Base-by-base conservation (phyloP, 257 asterid species). In the Mitragyna speciosa region DNA sequence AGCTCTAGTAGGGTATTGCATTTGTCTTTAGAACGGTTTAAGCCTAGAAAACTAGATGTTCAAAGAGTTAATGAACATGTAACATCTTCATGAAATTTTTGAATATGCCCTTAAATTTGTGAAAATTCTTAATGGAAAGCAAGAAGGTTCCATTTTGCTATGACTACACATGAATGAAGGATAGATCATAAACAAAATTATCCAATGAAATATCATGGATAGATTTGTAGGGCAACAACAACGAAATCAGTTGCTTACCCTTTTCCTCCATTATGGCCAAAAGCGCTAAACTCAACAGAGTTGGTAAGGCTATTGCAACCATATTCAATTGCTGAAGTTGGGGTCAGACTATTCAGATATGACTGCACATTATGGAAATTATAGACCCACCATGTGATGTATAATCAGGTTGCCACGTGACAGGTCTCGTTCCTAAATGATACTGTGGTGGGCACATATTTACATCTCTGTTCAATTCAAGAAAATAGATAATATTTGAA, bases 341-440 rank as follows among this genome's bases (percentile, higher is more conserved):
- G 43, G 54, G 48, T 36, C 68, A 78, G 83, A 73, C 59, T 68
- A 68, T 79, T 69, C 12, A 58, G 88, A 86, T 82, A 84, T 81
- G 91, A 87, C 92, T 61, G 56, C 87, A 90, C 85, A 70, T 64
- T 58, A 79, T 69, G 61, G 78, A 78, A 74, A 52, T 74, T 41
- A 65, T 19, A 48, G 83, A 73, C 86, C 85, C 87, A 79, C 80
- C 94, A 90, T 84, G 89, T 88, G 90, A 75, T 39, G 45, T 54
- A 70, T 78, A 72, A 74, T 75, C 83, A 78, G 58, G 76, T 76
- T 59, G 59, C 86, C 85, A 86, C 88, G 80, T 82, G 87, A 78
- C 61, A 66, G 82, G 87, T 83, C 73, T 84, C 56, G 30, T 33
- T 39, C 31, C 66, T 36, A 36, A 36, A 36, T 36, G 41, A 36